These are phyloP conservation scores for Pleurozium schreberi DNA, from an alignment of 225 moss, liverwort and hornwort species.

Conservation along the genomic window DNA sequence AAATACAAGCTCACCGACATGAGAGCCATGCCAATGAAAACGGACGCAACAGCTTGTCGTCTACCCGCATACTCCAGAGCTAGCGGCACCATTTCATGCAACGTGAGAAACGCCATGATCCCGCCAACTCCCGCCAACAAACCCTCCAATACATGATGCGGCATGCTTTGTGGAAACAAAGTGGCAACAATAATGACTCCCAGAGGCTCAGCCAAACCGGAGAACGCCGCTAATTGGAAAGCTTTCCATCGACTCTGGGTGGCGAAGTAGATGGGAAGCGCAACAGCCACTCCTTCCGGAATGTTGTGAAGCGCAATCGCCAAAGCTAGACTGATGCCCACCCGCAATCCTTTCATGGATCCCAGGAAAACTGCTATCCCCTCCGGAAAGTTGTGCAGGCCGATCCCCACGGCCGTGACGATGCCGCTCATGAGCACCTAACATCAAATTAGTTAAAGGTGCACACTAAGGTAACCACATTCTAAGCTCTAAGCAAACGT, in stretches of 20 bases:
- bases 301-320: constrained; percentile 97
- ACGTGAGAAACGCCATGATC: constrained; percentile 94
- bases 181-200: constrained; percentile 82
- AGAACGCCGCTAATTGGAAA: constrained; percentile 73
- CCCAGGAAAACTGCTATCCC: constrained; percentile 97
- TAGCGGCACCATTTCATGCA: constrained; percentile 95
- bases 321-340: constrained; percentile 79
- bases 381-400: constrained; percentile 96
- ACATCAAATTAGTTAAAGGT: not conserved
- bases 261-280: constrained; percentile 93
- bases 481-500: not conserved
- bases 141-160: constrained; percentile 74
- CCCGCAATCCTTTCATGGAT: constrained; percentile 91
- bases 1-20: constrained; percentile 75
- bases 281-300: constrained; percentile 94
- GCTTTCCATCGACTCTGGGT: constrained; percentile 95
- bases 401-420: constrained; percentile 59
- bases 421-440: constrained; percentile 43
- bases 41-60: constrained; percentile 59
- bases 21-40: constrained; percentile 96
- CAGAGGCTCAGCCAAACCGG: constrained; percentile 87
- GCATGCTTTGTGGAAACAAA: constrained; percentile 81
- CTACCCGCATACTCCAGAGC: constrained; percentile 93
- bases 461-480: not conserved
- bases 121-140: constrained; percentile 86